phyloP scores from a whole-genome alignment of 202 grass and related monocot genomes.

The Panicum hallii region DNA sequence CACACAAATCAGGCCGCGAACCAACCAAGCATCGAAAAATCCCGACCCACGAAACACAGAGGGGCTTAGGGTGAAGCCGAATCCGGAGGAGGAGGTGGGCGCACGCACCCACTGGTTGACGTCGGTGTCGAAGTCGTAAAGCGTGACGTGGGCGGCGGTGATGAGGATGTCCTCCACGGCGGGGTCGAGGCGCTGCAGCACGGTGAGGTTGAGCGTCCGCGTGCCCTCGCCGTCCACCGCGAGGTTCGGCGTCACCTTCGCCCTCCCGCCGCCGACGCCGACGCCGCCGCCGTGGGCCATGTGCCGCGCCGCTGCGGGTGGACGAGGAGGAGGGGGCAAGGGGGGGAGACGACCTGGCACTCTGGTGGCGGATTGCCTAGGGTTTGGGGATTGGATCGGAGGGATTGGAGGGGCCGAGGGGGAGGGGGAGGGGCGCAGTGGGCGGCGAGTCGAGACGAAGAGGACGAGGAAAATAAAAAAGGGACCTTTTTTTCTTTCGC shows the following conservation, averaged over 20 bases:
- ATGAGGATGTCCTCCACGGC: constrained; percentile 71
- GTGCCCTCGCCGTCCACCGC: constrained; percentile 55
- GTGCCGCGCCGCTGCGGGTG: constrained; percentile 4
- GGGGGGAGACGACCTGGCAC: background rate
- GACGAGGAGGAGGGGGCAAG: background rate
- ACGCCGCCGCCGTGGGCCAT: constrained; percentile 49
- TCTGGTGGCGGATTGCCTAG: constrained; percentile 27
- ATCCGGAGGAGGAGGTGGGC: background rate
- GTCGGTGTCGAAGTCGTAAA: constrained; percentile 68
- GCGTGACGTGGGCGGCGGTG: constrained; percentile 66
- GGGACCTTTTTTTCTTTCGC: background rate
- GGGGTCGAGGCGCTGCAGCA: constrained; percentile 69
- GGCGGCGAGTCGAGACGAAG: constrained; percentile 13
- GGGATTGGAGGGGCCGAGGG: constrained; percentile 27
- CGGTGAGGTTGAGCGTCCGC: constrained; percentile 65
- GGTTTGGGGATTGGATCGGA: constrained; percentile 40
- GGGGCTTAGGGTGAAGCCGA: no score
- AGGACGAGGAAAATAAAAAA: constrained; percentile 10
- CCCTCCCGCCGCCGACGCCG: constrained; percentile 39
- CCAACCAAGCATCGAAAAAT: background rate
- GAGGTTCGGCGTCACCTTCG: constrained; percentile 71
- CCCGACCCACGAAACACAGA: background rate
- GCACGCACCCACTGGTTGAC: constrained; percentile 59
- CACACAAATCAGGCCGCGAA: background rate
- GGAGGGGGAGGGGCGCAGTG: background rate